Conservation (phyloP, 2,329 filamentous ascomycete genomes). For the Hawksworthiomyces lignivorus region DNA sequence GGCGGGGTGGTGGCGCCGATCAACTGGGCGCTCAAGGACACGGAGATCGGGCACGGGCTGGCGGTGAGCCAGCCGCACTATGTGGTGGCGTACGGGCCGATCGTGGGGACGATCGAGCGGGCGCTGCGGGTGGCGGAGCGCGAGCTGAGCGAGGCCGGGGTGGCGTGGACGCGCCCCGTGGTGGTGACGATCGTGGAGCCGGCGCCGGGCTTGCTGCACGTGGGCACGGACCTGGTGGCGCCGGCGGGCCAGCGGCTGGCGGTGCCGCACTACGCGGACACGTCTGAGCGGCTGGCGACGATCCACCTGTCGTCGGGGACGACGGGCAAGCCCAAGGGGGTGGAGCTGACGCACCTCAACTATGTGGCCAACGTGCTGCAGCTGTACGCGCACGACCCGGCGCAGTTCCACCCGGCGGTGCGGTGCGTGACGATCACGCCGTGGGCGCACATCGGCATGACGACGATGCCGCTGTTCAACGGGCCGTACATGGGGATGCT, state of each 20-base stretch:
- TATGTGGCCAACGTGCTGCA: conserved; percentile 30
- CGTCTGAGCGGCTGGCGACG: conserved; percentile 18
- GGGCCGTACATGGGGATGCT: conserved; percentile 35
- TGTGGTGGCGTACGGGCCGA: conserved; percentile 30
- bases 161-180: conserved; percentile 26
- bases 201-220: conserved; percentile 18
- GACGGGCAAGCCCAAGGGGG: conserved; percentile 40
- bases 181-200: conserved; percentile 27
- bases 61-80: conserved; percentile 33
- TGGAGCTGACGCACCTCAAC: conserved; percentile 37
- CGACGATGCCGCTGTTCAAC: conserved; percentile 35
- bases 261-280: conserved; percentile 30
- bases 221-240: conserved; percentile 27
- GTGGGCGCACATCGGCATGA: conserved; percentile 36
- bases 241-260: conserved; percentile 18
- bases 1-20: conserved; percentile 32
- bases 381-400: conserved; percentile 28
- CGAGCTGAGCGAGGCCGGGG: conserved; percentile 19
- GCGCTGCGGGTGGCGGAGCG: conserved; percentile 25
- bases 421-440: conserved; percentile 34
- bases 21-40: conserved; percentile 30
- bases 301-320: conserved; percentile 42
- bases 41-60: conserved; percentile 34
- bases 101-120: conserved; percentile 22
- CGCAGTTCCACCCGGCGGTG: conserved; percentile 26